Conservation (phyloP, 768 basidiomycete species). For the Suillus hirtellus region DNA sequence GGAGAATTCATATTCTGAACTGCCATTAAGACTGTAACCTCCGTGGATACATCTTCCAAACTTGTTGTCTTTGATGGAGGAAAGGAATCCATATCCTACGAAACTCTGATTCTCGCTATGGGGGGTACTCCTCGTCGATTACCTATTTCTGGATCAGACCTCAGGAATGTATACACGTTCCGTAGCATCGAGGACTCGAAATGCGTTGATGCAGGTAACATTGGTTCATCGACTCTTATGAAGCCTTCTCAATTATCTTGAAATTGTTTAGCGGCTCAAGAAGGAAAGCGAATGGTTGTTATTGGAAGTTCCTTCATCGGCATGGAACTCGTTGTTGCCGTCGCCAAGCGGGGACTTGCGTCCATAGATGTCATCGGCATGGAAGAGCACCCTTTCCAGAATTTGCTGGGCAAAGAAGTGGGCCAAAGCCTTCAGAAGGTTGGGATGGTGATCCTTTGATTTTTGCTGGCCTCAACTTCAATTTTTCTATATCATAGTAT, state of each 20-base stretch:
- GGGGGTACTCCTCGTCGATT: slow-evolving; percentile 74
- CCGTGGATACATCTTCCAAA: slow-evolving; percentile 63
- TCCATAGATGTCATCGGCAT: slow-evolving; percentile 84
- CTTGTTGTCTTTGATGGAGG: slow-evolving; percentile 60
- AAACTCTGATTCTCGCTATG: slow-evolving; percentile 76
- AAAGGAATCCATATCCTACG: slow-evolving; percentile 65
- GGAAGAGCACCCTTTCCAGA: slow-evolving; percentile 79
- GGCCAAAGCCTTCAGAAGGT: slow-evolving; percentile 80
- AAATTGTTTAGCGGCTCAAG: slow-evolving; percentile 51
- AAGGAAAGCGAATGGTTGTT: slow-evolving; percentile 75
- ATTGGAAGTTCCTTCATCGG: slow-evolving; percentile 91
- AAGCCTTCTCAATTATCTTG: slow-evolving; percentile 6
- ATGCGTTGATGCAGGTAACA: slow-evolving; percentile 66
- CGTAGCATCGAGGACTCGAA: slow-evolving; percentile 70
- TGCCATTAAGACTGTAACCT: slow-evolving; percentile 58
- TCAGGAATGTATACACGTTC: slow-evolving; percentile 78
- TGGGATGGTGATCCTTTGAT: slow-evolving; percentile 6
- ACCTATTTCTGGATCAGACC: slow-evolving; percentile 72
- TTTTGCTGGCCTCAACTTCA: neutral
- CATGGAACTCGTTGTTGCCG: slow-evolving; percentile 86
- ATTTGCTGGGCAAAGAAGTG: slow-evolving; percentile 77
- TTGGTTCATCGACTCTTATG: neutral
- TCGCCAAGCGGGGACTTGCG: slow-evolving; percentile 71
- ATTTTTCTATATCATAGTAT: slow-evolving; percentile 43
- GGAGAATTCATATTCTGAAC: slow-evolving; percentile 11